Percentiles rank a stretch among this genome's conserved stretches.
These are phyloP conservation scores for Diophrys appendiculata DNA, from an alignment of 73 alveolate species.

Conservation along the genomic window DNA sequence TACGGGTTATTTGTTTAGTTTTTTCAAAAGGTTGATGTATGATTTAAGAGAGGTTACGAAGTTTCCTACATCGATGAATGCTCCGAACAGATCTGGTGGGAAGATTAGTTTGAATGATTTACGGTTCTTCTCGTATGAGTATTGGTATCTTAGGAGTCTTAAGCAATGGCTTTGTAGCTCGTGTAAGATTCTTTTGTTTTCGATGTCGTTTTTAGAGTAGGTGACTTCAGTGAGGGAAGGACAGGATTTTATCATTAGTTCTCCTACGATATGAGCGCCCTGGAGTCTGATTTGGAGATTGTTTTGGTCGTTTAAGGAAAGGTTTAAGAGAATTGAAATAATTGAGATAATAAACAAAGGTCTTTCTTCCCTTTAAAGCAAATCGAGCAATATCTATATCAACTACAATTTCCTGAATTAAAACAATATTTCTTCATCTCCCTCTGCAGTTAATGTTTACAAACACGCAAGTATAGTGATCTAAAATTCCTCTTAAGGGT, in stretches of 20 bases:
- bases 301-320: conserved; percentile 66
- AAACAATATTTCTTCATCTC: conserved; percentile 53
- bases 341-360: conserved; percentile 49
- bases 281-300: conserved; percentile 56
- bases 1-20: conserved; percentile 56
- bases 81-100: conserved; percentile 71
- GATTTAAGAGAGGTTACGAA: conserved; percentile 62
- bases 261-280: conserved; percentile 60
- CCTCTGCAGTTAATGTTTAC: conserved; percentile 45
- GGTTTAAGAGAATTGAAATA: conserved; percentile 52
- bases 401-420: conserved; percentile 59
- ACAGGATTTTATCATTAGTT: conserved; percentile 38
- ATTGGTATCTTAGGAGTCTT: conserved; percentile 38
- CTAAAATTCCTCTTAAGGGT: conserved; percentile 35
- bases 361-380: conserved; percentile 21
- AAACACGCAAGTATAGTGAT: conserved; percentile 52
- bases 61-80: conserved; percentile 87
- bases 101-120: conserved; percentile 62
- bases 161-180: conserved; percentile 50
- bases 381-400: conserved; percentile 37
- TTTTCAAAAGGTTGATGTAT: conserved; percentile 55
- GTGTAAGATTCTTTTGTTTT: conserved; percentile 54
- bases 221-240: conserved; percentile 23
- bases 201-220: conserved; percentile 55
- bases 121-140: conserved; percentile 55